Percentiles rank a stretch among this genome's conserved stretches.
These are phyloP conservation scores for Helminthosporium solani DNA, from an alignment of 2,329 filamentous ascomycete genomes.

Conservation along the genomic window DNA sequence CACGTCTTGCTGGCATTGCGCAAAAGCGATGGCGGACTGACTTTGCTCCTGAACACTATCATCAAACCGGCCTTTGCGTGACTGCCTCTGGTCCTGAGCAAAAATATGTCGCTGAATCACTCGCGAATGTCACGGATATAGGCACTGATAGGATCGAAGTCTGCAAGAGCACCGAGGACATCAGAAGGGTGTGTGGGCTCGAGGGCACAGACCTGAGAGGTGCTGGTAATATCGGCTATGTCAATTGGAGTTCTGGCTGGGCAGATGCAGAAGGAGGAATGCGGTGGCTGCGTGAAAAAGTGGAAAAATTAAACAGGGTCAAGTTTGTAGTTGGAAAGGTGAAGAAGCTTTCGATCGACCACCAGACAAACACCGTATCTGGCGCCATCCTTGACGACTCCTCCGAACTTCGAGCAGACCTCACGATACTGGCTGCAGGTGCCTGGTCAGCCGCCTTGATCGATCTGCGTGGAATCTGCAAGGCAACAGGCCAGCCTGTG, in stretches of 20 bases:
- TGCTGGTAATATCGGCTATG: slow-evolving; percentile 65
- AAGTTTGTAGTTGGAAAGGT: slow-evolving; percentile 54
- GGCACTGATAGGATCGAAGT: slow-evolving; percentile 44
- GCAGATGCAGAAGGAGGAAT: slow-evolving; percentile 73
- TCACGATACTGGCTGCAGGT: slow-evolving; percentile 79
- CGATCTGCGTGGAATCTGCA: slow-evolving; percentile 72
- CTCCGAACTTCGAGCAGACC: slow-evolving; percentile 60
- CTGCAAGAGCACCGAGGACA: slow-evolving; percentile 41
- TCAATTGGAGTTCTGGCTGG: slow-evolving; percentile 77
- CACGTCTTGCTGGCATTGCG: slow-evolving; percentile 69
- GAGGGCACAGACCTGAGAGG: slow-evolving; percentile 41
- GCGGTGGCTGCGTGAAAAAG: slow-evolving; percentile 60
- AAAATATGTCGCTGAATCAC: slow-evolving; percentile 42
- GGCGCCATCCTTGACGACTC: slow-evolving; percentile 61
- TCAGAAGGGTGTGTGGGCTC: slow-evolving; percentile 43
- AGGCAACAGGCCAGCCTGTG: slow-evolving; percentile 79
- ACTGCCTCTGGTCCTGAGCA: slow-evolving; percentile 55
- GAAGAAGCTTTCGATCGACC: slow-evolving; percentile 43
- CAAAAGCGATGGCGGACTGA: slow-evolving; percentile 68
- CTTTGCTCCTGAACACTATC: slow-evolving; percentile 66
- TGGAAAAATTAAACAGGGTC: slow-evolving; percentile 56
- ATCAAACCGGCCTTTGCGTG: slow-evolving; percentile 67
- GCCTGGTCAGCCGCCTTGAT: slow-evolving; percentile 82
- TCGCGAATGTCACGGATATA: slow-evolving; percentile 37
- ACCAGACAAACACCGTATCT: slow-evolving; percentile 44